Percentiles rank a stretch among this genome's conserved stretches.
These are phyloP conservation scores for Plasmodium vinckei DNA, from an alignment of 169 alveolate species.

Conservation along the genomic window DNA sequence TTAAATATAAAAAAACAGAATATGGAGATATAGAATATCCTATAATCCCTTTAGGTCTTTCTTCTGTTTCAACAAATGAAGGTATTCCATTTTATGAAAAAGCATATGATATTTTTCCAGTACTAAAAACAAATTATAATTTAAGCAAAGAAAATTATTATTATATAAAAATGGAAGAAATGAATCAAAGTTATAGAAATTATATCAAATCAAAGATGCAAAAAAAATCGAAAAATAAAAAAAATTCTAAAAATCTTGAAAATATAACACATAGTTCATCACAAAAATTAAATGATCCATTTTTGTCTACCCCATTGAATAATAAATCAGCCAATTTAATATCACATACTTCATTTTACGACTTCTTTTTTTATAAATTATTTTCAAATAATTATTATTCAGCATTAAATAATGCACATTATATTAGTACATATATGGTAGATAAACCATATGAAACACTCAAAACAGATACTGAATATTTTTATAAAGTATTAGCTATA, in stretches of 20 bases:
- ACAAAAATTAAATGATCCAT: neutral
- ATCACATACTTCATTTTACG: neutral
- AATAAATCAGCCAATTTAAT: neutral
- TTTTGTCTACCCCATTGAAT: neutral
- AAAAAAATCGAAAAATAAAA: neutral
- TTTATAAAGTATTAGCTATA: conserved; percentile 67
- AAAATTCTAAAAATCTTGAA: neutral
- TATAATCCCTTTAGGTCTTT: conserved; percentile 52
- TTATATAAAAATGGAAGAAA: conserved; percentile 21
- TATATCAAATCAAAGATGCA: neutral
- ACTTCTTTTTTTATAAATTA: too few species aligned
- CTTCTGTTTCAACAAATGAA: conserved; percentile 40
- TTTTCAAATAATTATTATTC: conserved; percentile 9
- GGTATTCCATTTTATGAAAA: conserved; percentile 76
- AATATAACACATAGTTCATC: neutral
- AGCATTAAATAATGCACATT: conserved; percentile 18
- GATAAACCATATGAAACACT: conserved; percentile 64
- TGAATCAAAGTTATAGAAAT: neutral
- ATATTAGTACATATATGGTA: conserved; percentile 61
- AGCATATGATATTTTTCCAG: conserved; percentile 74
- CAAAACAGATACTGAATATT: conserved; percentile 37
- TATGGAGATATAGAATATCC: conserved; percentile 55
- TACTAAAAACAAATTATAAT: conserved; percentile 31
- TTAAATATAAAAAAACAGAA: conserved; percentile 49
- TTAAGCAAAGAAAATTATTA: conserved; percentile 25